Evolutionary conservation across 345 rosid genomes (phyloP).

Genomic region (Sonneratia caseolaris): DNA sequence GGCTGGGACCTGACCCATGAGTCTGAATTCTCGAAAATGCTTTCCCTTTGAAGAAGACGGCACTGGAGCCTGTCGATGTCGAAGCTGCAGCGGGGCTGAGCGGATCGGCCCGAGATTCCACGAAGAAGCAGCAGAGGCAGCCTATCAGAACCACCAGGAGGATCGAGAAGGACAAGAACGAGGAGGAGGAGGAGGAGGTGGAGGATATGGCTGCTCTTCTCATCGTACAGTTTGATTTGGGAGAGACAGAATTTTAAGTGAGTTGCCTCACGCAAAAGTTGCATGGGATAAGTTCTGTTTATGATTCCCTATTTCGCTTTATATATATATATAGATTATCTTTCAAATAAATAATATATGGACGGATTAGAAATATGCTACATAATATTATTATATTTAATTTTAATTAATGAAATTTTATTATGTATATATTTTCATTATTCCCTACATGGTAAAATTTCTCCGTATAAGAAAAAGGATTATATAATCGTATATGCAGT

Average conservation of each 20-base stretch:
- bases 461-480: no score
- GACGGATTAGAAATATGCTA: no score
- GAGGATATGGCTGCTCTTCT: neutral
- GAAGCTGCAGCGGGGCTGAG: neutral
- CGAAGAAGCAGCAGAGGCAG: neutral
- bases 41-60: neutral
- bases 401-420: no score
- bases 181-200: neutral
- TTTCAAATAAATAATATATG: no score
- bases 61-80: neutral
- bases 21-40: constrained; percentile 9
- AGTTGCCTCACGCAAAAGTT: constrained; percentile 1
- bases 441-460: no score
- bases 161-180: neutral
- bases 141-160: neutral
- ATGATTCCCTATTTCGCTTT: neutral
- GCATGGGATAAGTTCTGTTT: neutral
- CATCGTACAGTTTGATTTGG: neutral
- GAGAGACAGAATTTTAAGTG: neutral
- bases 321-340: neutral
- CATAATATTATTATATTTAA: no score
- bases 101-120: neutral
- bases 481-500: no score
- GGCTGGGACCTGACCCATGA: constrained; percentile 34
- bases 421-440: neutral